These are phyloP conservation scores for Aspergillus taichungensis DNA, from an alignment of 495 filamentous ascomycete species.

Conservation along the genomic window DNA sequence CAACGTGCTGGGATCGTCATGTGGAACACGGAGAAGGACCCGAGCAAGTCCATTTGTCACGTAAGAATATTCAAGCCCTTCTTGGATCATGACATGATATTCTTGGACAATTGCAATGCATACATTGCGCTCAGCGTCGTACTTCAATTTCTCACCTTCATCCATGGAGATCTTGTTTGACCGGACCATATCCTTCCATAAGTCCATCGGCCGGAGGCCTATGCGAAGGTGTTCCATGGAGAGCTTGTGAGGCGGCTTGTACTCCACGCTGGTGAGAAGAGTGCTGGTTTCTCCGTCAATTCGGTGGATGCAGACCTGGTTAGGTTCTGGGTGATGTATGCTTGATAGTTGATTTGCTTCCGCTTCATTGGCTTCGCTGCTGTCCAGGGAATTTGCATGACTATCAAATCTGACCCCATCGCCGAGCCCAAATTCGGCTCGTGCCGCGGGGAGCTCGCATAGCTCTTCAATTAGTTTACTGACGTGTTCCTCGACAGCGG, in stretches of 20 bases:
- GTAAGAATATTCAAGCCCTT: constrained; percentile 20
- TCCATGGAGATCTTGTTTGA: constrained; percentile 8
- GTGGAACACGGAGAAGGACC: constrained; percentile 25
- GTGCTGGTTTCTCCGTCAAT: constrained; percentile 12
- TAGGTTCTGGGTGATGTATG: constrained; percentile 5
- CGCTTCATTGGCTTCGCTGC: background rate
- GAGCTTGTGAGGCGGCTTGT: constrained; percentile 32
- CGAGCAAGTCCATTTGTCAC: constrained; percentile 20
- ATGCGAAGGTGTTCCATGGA: constrained; percentile 19
- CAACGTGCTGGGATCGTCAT: constrained; percentile 23
- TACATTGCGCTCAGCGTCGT: constrained; percentile 12
- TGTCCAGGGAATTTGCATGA: constrained; percentile 20
- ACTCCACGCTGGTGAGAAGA: constrained; percentile 22
- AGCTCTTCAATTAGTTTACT: no score
- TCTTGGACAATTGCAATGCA: constrained; percentile 12
- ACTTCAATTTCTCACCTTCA: constrained; percentile 11
- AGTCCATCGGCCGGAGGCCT: constrained; percentile 19
- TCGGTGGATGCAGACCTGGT: constrained; percentile 20
- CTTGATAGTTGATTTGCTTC: constrained; percentile 2
- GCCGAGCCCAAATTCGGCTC: constrained; percentile 15
- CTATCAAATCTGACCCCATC: constrained; percentile 22
- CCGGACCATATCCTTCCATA: constrained; percentile 16
- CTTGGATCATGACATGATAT: constrained; percentile 22
- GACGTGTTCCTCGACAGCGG: no score
- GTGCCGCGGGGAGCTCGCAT: constrained; percentile 21